Percentiles rank a stretch among this genome's conserved stretches.
phyloP scores from a whole-genome alignment of 1,284 basidiomycete species.

The Cutaneotrichosporon sp. region DNA sequence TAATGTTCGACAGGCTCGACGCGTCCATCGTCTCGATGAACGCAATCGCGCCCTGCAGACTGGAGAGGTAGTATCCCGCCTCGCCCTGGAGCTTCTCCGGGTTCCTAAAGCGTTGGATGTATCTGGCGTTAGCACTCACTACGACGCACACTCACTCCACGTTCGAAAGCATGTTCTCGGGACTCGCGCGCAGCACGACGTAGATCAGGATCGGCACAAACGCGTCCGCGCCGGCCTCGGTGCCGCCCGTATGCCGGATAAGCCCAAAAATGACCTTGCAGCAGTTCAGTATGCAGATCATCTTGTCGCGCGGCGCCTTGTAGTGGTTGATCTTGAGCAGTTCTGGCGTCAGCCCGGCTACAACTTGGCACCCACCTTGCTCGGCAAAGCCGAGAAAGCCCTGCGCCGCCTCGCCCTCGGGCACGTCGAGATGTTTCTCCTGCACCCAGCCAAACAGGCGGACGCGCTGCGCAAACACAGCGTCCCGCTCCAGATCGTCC shows the following conservation, averaged over 20 bases:
- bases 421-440: conserved; percentile 81
- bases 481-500: conserved; percentile 92
- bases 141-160: conserved; percentile 64
- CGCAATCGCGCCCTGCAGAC: conserved; percentile 83
- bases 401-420: conserved; percentile 50
- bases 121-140: conserved; percentile 53
- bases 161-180: conserved; percentile 87
- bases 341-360: conserved; percentile 54
- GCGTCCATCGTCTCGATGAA: conserved; percentile 98
- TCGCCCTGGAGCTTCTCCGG: conserved; percentile 86
- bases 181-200: conserved; percentile 88
- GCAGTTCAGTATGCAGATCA: conserved; percentile 95
- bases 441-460: conserved; percentile 84
- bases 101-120: conserved; percentile 91
- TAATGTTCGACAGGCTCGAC: conserved; percentile 82
- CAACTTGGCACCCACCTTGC: conserved; percentile 68
- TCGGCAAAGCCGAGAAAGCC: conserved; percentile 93
- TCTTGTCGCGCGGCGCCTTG: conserved; percentile 94
- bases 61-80: conserved; percentile 94
- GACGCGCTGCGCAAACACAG: conserved; percentile 84
- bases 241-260: conserved; percentile 69
- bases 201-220: conserved; percentile 94
- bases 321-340: conserved; percentile 96
- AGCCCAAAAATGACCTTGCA: conserved; percentile 99
- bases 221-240: conserved; percentile 67